A percentile compares a stretch with the other conserved stretches of the same genome.
Evolutionary conservation across 1,284 basidiomycete genomes (phyloP).

Genomic region (Tylopilus sp.): DNA sequence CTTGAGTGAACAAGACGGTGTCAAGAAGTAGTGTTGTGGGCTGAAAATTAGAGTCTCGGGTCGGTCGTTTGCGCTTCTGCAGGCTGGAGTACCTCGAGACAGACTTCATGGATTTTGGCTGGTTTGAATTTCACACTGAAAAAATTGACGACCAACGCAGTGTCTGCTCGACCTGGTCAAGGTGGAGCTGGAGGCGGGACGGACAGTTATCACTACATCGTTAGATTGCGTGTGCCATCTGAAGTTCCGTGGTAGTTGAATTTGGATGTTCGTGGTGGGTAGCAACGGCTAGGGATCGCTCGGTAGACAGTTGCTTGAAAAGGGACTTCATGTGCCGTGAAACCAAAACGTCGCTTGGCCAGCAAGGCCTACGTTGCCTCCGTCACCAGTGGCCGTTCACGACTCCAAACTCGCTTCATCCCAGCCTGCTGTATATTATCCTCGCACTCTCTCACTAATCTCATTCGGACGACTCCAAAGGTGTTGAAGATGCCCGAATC

Average conservation of each 20-base stretch:
- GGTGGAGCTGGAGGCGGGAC: too few relatives aligned
- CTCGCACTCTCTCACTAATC: conserved; percentile 3
- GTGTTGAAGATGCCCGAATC: conserved; percentile 27
- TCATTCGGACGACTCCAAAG: conserved; percentile 6
- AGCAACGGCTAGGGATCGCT: not conserved
- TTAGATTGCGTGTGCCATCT: too few relatives aligned
- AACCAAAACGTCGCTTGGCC: not conserved
- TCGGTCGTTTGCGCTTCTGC: not conserved
- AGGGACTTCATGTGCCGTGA: conserved; percentile 7
- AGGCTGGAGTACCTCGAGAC: not conserved
- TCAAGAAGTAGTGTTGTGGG: conserved; percentile 3
- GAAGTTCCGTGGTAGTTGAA: too few relatives aligned
- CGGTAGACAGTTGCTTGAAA: conserved; percentile 8
- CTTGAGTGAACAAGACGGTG: conserved; percentile 17
- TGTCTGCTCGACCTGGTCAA: too few relatives aligned
- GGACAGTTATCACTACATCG: too few relatives aligned
- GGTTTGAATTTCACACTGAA: not conserved
- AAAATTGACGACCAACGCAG: not conserved
- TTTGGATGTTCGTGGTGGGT: conserved; percentile 1
- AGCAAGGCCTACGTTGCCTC: not conserved
- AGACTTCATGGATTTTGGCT: too few relatives aligned
- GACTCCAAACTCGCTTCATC: not conserved
- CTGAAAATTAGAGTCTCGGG: not conserved
- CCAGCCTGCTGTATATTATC: conserved; percentile 10
- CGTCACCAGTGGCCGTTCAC: not conserved